Evolutionary conservation across 495 filamentous ascomycete species (phyloP).

Genomic region (Xylaria palmicola): DNA sequence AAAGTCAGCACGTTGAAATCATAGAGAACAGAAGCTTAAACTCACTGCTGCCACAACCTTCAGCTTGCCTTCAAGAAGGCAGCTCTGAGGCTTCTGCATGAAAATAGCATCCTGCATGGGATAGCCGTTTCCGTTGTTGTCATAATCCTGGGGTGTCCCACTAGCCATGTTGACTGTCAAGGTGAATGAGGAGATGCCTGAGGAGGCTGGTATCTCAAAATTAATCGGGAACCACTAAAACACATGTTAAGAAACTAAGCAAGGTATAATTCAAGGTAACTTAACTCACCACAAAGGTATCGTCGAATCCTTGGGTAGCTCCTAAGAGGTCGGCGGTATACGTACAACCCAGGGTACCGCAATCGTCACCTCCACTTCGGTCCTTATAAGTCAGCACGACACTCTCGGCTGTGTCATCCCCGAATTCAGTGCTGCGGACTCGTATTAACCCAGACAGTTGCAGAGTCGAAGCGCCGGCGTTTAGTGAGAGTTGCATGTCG

Average conservation of each 20-base stretch:
- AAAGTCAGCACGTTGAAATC: constrained; percentile 18
- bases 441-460: constrained; percentile 43
- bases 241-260: constrained; percentile 11
- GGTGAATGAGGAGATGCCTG: constrained; percentile 49
- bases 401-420: constrained; percentile 30
- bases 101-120: constrained; percentile 44
- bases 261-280: background rate
- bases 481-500: constrained; percentile 46
- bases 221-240: constrained; percentile 46
- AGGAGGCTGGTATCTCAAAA: constrained; percentile 32
- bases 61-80: constrained; percentile 42
- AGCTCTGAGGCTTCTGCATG: constrained; percentile 48
- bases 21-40: background rate
- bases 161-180: constrained; percentile 41
- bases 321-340: constrained; percentile 47
- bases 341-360: constrained; percentile 41
- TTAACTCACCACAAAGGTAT: constrained; percentile 52
- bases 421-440: constrained; percentile 41
- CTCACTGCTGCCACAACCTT: constrained; percentile 42
- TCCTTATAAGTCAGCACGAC: constrained; percentile 85
- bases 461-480: constrained; percentile 36
- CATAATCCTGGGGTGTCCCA: constrained; percentile 38
- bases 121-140: constrained; percentile 51
- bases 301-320: constrained; percentile 55
- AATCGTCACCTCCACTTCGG: constrained; percentile 82